Base-by-base conservation (phyloP, 768 basidiomycete genomes). In the Auriscalpium orientale region DNA sequence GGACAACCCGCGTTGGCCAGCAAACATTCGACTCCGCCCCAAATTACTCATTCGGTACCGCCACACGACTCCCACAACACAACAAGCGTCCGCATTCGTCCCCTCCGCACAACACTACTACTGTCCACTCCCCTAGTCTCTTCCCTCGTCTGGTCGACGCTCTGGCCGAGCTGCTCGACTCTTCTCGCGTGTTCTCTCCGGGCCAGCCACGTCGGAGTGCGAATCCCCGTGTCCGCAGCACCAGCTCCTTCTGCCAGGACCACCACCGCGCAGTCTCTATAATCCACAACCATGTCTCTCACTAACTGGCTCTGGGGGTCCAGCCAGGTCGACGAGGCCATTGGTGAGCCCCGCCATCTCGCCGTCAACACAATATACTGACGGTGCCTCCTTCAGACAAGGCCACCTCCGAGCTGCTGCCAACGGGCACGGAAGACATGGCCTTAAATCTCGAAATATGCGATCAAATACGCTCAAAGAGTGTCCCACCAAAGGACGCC, bases 401-500 rank as follows among this genome's bases (percentile, higher is more conserved):
- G 73, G 90, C 91, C n/a, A 97, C 94, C 15, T 93, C 92, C 4
- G 91, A 94, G 69, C 77, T 92, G 22, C 72, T 92, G 53, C 91
- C 93, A 40, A 79, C 83, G 48, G 89, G 88, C 28, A 74, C 83
- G 52, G 91, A 95, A 68, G 92, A 98, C 70, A 93, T 98, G 40
- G 91, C 93, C 9, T 78, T 93, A 60, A 89, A 89, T 65, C 88
- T 99, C 57, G 93, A 98, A 69, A 91, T 98, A 76, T 93, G 92
- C 62, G 97, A 99, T 72, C 88, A 95, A 71, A 94, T 99, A 68
- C 84, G 94, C 53, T 91, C 91, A 7, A 95, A 95, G 75, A 82
- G 88, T 44, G 86, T 87, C 0, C 80, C 82, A 16, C 85, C 95
- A 16, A 89, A 88, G 71, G 84, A 88, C 58, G 88, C 95, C 4